These are phyloP conservation scores for Tuber microsphaerosporum DNA, from an alignment of 495 filamentous ascomycete genomes.

Conservation along the genomic window DNA sequence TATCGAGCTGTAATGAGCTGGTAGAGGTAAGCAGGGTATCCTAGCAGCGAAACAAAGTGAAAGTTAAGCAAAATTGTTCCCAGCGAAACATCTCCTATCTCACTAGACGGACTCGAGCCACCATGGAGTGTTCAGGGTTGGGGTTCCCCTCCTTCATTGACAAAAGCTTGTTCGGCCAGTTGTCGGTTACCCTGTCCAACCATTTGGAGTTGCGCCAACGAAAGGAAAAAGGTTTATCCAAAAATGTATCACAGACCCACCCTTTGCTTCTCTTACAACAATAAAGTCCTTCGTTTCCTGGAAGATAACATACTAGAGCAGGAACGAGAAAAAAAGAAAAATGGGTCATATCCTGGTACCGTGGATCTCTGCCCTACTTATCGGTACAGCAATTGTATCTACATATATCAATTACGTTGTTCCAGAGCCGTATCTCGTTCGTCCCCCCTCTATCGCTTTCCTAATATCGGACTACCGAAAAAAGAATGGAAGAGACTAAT, in stretches of 20 bases:
- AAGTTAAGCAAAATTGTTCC: background rate
- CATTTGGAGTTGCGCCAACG: background rate
- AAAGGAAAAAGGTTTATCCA: background rate
- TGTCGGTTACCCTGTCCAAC: conserved; percentile 2
- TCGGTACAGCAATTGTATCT: conserved; percentile 16
- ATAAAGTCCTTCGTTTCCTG: background rate
- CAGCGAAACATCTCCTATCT: background rate
- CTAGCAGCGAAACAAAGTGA: background rate
- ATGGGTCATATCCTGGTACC: conserved; percentile 18
- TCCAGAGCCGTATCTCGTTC: conserved; percentile 74
- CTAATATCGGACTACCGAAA: background rate
- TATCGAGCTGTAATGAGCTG: background rate
- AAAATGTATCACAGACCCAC: background rate
- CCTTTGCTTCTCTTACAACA: background rate
- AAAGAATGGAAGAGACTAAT: conserved; percentile 3
- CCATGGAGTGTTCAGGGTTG: background rate
- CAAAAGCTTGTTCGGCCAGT: background rate
- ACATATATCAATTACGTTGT: conserved; percentile 44
- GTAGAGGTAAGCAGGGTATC: background rate
- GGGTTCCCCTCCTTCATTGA: background rate
- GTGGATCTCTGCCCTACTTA: conserved; percentile 22
- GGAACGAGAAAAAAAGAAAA: background rate
- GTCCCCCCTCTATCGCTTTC: conserved; percentile 20
- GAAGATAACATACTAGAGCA: background rate
- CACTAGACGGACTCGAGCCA: background rate